phyloP scores from a whole-genome alignment of 208 protist species.

The Histomonas meleagridis region DNA sequence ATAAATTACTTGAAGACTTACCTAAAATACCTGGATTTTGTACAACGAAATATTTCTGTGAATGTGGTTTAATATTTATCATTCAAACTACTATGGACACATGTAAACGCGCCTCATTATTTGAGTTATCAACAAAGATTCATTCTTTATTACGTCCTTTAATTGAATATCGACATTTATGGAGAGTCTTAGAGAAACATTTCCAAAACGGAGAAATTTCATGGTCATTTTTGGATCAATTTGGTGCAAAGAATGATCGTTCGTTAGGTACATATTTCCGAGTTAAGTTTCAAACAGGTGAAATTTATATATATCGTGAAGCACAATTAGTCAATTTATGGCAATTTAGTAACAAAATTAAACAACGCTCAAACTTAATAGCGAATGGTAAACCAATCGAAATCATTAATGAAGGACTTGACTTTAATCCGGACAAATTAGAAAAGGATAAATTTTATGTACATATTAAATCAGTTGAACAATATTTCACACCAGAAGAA shows the following conservation, averaged over 20 bases:
- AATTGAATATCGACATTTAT: not conserved
- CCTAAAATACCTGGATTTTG: conserved; percentile 3
- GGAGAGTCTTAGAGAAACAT: not conserved
- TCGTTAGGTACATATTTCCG: not conserved
- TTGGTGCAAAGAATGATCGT: not conserved
- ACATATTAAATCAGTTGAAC: not conserved
- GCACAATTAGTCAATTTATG: not conserved
- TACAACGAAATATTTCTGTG: not conserved
- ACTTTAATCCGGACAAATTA: not conserved
- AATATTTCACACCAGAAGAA: not conserved
- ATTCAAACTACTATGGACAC: not conserved
- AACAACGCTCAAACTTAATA: not conserved
- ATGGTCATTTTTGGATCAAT: not conserved
- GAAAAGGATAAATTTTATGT: not conserved
- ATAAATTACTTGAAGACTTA: not conserved
- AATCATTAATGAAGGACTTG: not conserved
- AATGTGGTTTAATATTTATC: not conserved
- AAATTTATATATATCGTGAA: not conserved
- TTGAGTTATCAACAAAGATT: not conserved
- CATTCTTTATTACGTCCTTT: not conserved
- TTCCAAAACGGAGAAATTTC: not conserved
- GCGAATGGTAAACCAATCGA: not conserved
- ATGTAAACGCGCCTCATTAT: not conserved
- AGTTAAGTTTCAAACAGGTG: not conserved
- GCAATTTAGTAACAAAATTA: not conserved